Evolutionary conservation across 208 protist genomes (phyloP).

Genomic region (Acanthamoeba rhysodes): DNA sequence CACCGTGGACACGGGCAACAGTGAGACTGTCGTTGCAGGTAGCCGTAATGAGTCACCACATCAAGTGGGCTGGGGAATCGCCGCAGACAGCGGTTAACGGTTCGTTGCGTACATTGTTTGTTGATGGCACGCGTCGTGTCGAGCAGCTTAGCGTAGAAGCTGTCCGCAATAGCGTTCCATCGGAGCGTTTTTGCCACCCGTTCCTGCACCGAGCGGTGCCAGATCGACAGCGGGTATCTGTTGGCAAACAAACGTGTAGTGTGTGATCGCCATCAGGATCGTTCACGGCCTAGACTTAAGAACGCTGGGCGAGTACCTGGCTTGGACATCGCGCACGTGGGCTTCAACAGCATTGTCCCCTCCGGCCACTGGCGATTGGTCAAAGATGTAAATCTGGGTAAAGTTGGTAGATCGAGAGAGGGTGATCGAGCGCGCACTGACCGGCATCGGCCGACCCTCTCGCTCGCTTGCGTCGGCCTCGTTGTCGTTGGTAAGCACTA

Average conservation of each 20-base stretch:
- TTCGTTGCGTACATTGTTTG: neutral
- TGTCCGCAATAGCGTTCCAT: conserved; percentile 19
- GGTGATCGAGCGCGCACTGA: neutral
- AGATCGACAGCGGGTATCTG: neutral
- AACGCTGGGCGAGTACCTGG: neutral
- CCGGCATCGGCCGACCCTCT: neutral
- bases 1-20: neutral
- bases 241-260: neutral
- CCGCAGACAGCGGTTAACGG: neutral
- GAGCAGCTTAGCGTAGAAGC: neutral
- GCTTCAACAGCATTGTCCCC: neutral
- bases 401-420: conserved; percentile 36
- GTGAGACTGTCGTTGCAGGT: neutral
- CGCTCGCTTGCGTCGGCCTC: neutral
- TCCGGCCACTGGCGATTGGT: neutral
- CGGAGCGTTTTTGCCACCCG: neutral
- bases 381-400: neutral
- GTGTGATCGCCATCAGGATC: neutral
- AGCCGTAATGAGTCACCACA: too few relatives aligned
- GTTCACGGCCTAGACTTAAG: neutral
- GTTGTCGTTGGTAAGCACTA: neutral
- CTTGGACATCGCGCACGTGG: neutral
- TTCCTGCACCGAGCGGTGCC: neutral
- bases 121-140: neutral
- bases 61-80: too few relatives aligned